Conservation (phyloP, 2,329 filamentous ascomycete genomes). For the Onygena corvina region DNA sequence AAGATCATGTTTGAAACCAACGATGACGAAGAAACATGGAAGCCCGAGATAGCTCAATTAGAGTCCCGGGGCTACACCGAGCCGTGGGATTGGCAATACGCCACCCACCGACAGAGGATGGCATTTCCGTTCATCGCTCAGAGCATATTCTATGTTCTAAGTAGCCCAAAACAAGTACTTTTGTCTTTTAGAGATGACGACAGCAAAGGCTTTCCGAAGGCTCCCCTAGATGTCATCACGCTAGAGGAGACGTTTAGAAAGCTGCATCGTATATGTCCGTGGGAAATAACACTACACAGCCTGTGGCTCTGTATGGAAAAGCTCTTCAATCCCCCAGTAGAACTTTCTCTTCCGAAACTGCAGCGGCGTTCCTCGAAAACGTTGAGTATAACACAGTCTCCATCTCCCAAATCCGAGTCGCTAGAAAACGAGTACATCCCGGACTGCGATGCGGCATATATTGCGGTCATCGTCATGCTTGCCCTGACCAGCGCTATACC, state of each 20-base stretch:
- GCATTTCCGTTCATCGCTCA: slow-evolving; percentile 34
- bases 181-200: slow-evolving; percentile 28
- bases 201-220: slow-evolving; percentile 6
- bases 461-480: slow-evolving; percentile 29
- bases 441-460: slow-evolving; percentile 30
- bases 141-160: slow-evolving; percentile 35
- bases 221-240: slow-evolving; percentile 20
- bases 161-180: slow-evolving; percentile 31
- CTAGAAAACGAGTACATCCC: slow-evolving; percentile 25
- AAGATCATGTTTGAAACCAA: slow-evolving; percentile 27
- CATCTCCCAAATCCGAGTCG: slow-evolving; percentile 4
- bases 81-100: slow-evolving; percentile 28
- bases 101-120: slow-evolving; percentile 27
- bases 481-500: slow-evolving; percentile 30
- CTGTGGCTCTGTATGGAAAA: slow-evolving; percentile 32
- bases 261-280: slow-evolving; percentile 29
- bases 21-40: slow-evolving; percentile 30
- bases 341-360: slow-evolving; percentile 20
- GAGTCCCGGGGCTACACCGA: slow-evolving; percentile 28
- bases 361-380: slow-evolving; percentile 19
- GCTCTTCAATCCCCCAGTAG: slow-evolving; percentile 30
- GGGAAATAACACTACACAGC: slow-evolving; percentile 32
- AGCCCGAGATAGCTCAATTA: slow-evolving; percentile 28
- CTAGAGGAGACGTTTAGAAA: slow-evolving; percentile 27
- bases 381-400: neutral